Percentiles rank a stretch among this genome's conserved stretches.
These are phyloP conservation scores for Cryptosporidium xiaoi DNA, from an alignment of 169 alveolate species.

Conservation along the genomic window DNA sequence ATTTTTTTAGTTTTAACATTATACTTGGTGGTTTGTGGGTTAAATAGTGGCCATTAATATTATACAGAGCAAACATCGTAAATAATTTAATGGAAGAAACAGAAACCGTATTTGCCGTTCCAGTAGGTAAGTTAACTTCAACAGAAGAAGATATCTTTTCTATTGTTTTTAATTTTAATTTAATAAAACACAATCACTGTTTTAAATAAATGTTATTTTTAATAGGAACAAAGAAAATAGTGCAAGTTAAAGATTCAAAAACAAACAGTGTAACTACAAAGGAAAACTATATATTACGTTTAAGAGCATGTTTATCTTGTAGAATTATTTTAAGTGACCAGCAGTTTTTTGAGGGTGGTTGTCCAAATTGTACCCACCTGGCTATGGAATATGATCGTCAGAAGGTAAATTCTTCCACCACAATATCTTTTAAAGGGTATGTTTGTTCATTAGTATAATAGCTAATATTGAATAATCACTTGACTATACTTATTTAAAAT, in stretches of 20 bases:
- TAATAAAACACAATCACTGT: background rate
- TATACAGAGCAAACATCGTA: background rate
- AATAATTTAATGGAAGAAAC: conserved; percentile 14
- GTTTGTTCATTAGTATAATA: background rate
- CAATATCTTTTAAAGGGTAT: conserved; percentile 82
- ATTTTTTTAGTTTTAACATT: too few relatives aligned
- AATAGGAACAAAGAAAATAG: conserved; percentile 44
- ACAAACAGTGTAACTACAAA: conserved; percentile 46
- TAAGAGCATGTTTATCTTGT: conserved; percentile 88
- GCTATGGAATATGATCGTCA: conserved; percentile 89
- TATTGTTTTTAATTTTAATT: background rate
- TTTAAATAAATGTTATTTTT: background rate
- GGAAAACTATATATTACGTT: conserved; percentile 74
- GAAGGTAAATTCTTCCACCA: conserved; percentile 86
- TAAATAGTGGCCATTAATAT: background rate
- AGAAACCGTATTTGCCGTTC: conserved; percentile 55
- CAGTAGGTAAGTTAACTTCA: conserved; percentile 49
- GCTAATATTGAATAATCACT: too few relatives aligned
- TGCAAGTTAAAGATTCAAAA: conserved; percentile 49
- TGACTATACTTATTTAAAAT: background rate
- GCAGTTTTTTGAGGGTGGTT: conserved; percentile 89
- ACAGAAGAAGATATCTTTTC: too few relatives aligned
- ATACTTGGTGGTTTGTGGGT: too few relatives aligned
- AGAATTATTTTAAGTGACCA: conserved; percentile 85
- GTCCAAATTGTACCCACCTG: conserved; percentile 87